These are phyloP conservation scores for Proliferodiscus dingleyae DNA, from an alignment of 2,329 filamentous ascomycete species.

Conservation along the genomic window DNA sequence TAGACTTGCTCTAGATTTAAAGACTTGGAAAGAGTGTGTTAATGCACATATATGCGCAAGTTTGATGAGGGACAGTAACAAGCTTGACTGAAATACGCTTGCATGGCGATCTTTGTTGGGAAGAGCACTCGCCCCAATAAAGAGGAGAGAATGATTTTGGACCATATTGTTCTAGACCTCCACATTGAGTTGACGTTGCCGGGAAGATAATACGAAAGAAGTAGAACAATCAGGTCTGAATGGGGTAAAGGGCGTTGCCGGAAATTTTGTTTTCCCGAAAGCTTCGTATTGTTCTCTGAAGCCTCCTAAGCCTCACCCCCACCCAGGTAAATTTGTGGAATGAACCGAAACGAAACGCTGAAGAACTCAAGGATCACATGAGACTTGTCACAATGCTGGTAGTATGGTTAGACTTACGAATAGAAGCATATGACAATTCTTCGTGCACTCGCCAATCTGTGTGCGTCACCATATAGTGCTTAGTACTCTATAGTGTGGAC, in stretches of 20 bases:
- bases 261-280: conserved; percentile 7
- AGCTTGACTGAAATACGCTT: background rate
- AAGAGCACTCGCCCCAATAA: background rate
- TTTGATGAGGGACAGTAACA: background rate
- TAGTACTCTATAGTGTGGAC: too few relatives aligned
- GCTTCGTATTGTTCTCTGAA: conserved; percentile 25
- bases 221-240: conserved; percentile 5
- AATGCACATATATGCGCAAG: background rate
- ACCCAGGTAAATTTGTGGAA: background rate
- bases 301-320: conserved; percentile 10
- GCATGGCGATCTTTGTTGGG: too few relatives aligned
- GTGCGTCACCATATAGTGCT: too few relatives aligned
- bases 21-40: background rate
- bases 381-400: background rate
- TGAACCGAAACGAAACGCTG: background rate
- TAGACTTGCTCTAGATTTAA: background rate
- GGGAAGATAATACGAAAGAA: conserved; percentile 16
- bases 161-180: background rate
- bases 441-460: too few relatives aligned
- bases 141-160: background rate
- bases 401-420: too few relatives aligned
- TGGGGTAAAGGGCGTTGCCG: conserved; percentile 1
- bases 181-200: background rate
- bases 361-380: background rate
- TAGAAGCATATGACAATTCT: too few relatives aligned